These are phyloP conservation scores for Suillus variegatus DNA, from an alignment of 768 basidiomycete species.

Conservation along the genomic window DNA sequence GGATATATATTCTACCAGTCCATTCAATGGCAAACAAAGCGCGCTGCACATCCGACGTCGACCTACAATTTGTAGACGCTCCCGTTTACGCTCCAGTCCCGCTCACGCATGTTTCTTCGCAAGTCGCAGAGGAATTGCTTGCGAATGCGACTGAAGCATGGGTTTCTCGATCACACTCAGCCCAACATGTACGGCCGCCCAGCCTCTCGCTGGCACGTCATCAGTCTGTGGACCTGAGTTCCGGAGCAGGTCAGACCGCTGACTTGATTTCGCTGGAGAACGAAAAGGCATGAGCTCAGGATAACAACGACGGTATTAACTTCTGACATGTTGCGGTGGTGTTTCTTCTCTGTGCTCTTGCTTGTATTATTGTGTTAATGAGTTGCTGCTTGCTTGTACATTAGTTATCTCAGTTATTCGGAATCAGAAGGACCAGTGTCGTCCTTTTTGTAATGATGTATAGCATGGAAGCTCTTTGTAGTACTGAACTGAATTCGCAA, in stretches of 20 bases:
- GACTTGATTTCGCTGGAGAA: background rate
- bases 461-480: background rate
- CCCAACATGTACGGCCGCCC: background rate
- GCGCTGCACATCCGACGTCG: slow-evolving; percentile 9
- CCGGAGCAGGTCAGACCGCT: background rate
- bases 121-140: slow-evolving; percentile 50
- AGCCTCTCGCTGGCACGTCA: background rate
- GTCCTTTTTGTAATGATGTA: background rate
- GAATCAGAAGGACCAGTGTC: background rate
- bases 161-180: slow-evolving; percentile 35
- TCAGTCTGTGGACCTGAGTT: background rate
- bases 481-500: background rate
- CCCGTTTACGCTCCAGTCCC: slow-evolving; percentile 72
- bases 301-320: background rate
- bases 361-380: background rate
- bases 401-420: background rate
- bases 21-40: slow-evolving; percentile 16
- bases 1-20: slow-evolving; percentile 61
- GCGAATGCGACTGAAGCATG: slow-evolving; percentile 68
- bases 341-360: background rate
- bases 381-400: background rate
- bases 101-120: slow-evolving; percentile 52
- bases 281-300: background rate
- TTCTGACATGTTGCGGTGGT: background rate
- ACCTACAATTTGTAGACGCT: slow-evolving; percentile 10